Base-by-base conservation (phyloP, 169 alveolate genomes). In the Theileria annulata region DNA sequence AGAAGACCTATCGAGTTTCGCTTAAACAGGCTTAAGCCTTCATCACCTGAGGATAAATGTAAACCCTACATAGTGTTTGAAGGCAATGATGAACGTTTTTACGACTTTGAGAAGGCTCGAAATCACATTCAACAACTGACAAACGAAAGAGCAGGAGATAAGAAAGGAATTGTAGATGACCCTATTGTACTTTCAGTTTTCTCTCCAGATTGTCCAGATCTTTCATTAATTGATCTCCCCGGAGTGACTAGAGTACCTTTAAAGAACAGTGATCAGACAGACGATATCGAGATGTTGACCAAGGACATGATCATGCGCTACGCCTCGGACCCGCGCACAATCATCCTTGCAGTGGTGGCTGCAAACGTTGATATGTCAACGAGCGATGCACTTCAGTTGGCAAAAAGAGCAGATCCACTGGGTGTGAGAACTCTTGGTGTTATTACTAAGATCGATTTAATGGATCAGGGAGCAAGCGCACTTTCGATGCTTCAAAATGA, bases 381-480 rank as follows among this genome's bases (percentile, higher is more conserved):
- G 13, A 94, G 99, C 75, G 99, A 97, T 87, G 99, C 99, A 12
- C 93, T 97, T 48, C 96, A 95, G 88, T 84, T 97, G 87, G 99
- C 99, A 1, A 93, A 98, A 64, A 92, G 96, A 69, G 97, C 97
- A 1, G 99, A 98, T 86, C 99, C 99, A 0, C 87, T 94, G 54
- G 99, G 99, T 27, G 72, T 93, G 47, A 93, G 99, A 79, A 96
- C 99, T 13, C 79, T 97, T 21, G 99, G 99, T 12, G 99, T 97
- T 19, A 91, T 91, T 19, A 97, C 99, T 25, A 96, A 96, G 81
- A 96, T 98, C 30, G 99, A 98, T 92, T 94, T 98, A 64, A 98
- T 98, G 99, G 99, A 98, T 86, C 88, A 92, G 49, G 99, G 99
- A 4, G 95, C 99, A 0, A 98, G 97, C 87, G 99, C 99, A 0